These are phyloP conservation scores for Gastrolobium villosum DNA, from an alignment of 306 rosid species.

Conservation along the genomic window DNA sequence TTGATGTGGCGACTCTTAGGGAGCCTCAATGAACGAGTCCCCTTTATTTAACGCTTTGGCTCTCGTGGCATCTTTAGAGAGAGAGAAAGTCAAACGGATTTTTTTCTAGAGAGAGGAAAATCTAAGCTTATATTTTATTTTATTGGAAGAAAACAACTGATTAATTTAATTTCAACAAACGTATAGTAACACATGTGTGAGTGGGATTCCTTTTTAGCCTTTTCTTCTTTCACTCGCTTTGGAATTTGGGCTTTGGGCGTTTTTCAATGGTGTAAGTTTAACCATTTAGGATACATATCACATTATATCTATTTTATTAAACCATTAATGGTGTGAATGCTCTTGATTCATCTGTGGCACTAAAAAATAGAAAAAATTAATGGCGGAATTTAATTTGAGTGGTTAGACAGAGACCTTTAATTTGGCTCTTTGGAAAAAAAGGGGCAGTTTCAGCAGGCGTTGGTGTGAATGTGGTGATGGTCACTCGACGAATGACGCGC, in stretches of 20 bases:
- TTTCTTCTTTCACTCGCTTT: conserved; percentile 27
- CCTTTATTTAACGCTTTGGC: conserved; percentile 47
- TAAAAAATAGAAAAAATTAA: background rate
- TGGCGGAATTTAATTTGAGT: background rate
- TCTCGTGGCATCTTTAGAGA: conserved; percentile 15
- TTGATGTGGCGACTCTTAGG: conserved; percentile 46
- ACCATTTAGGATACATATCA: background rate
- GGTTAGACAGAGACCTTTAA: background rate
- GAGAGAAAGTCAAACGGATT: conserved; percentile 52
- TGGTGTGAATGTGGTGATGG: conserved; percentile 13
- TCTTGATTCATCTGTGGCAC: background rate
- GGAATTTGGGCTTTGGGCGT: conserved; percentile 36
- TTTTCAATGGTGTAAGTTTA: background rate
- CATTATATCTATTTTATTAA: background rate
- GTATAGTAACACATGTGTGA: background rate
- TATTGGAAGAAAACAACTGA: background rate
- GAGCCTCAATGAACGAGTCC: conserved; percentile 44
- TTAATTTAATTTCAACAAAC: background rate
- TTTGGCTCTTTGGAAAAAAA: background rate
- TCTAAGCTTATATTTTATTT: background rate
- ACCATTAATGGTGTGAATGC: background rate
- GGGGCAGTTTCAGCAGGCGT: conserved; percentile 1
- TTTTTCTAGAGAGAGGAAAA: conserved; percentile 26
- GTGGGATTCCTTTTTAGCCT: background rate
- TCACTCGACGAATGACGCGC: conserved; percentile 39